A percentile compares a stretch with the other conserved stretches of the same genome.
These are phyloP conservation scores for Pichia cephalocereana DNA, from an alignment of 805 yeast species.

Conservation along the genomic window DNA sequence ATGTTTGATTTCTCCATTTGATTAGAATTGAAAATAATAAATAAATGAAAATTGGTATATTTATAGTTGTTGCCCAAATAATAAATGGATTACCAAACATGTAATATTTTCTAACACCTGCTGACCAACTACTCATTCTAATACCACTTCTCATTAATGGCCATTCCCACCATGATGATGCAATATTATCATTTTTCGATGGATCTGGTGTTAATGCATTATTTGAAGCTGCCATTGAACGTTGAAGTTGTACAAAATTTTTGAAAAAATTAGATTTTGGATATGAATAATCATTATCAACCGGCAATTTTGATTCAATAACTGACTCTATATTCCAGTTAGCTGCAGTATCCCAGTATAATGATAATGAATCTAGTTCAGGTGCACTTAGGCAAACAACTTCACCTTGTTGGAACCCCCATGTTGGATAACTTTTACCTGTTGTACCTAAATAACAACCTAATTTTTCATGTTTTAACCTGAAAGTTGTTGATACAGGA, in stretches of 20 bases:
- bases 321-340: slow-evolving; percentile 82
- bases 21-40: slow-evolving; percentile 11
- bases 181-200: slow-evolving; percentile 61
- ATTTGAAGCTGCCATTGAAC: slow-evolving; percentile 78
- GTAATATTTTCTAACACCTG: slow-evolving; percentile 46
- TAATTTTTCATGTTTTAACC: slow-evolving; percentile 57
- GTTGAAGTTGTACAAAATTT: slow-evolving; percentile 64
- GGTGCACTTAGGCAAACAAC: slow-evolving; percentile 56
- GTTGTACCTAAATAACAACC: slow-evolving; percentile 84
- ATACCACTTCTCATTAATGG: slow-evolving; percentile 60
- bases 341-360: slow-evolving; percentile 43
- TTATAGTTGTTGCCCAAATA: slow-evolving; percentile 53
- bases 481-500: slow-evolving; percentile 76
- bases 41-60: slow-evolving; percentile 33
- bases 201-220: slow-evolving; percentile 73
- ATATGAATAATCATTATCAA: slow-evolving; percentile 26
- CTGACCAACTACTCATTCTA: slow-evolving; percentile 70
- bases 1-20: slow-evolving; percentile 55
- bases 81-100: slow-evolving; percentile 57
- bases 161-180: slow-evolving; percentile 81
- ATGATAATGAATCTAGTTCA: slow-evolving; percentile 24
- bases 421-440: slow-evolving; percentile 74
- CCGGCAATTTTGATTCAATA: slow-evolving; percentile 37
- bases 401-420: slow-evolving; percentile 98
- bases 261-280: slow-evolving; percentile 50